phyloP scores from a whole-genome alignment of 495 filamentous ascomycete genomes.

The Penicillium silybi region DNA sequence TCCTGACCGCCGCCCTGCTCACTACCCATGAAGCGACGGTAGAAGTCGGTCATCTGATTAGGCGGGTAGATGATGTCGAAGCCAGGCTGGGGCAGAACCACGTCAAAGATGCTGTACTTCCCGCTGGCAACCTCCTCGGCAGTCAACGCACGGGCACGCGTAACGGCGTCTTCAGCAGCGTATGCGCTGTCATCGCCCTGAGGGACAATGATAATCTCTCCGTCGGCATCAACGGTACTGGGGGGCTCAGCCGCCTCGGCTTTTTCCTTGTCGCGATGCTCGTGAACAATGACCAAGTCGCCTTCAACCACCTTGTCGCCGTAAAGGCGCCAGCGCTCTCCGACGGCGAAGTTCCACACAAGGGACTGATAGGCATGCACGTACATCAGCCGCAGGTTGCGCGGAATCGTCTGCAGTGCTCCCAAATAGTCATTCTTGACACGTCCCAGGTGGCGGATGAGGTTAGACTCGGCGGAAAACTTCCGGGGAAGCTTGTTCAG shows the following conservation, averaged over 20 bases:
- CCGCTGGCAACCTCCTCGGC: slow-evolving; percentile 75
- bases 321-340: slow-evolving; percentile 70
- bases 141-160: slow-evolving; percentile 70
- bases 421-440: slow-evolving; percentile 64
- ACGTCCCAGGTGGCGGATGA: slow-evolving; percentile 69
- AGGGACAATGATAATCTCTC: slow-evolving; percentile 62
- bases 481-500: slow-evolving; percentile 68
- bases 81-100: slow-evolving; percentile 92
- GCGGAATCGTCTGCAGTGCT: slow-evolving; percentile 69
- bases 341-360: slow-evolving; percentile 84
- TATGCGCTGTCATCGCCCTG: slow-evolving; percentile 52
- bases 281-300: slow-evolving; percentile 73
- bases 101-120: slow-evolving; percentile 76
- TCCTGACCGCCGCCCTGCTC: slow-evolving; percentile 71
- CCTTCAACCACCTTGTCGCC: slow-evolving; percentile 72
- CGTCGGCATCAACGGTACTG: slow-evolving; percentile 58
- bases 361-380: slow-evolving; percentile 93
- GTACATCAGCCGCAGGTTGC: slow-evolving; percentile 86
- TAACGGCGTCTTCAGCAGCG: slow-evolving; percentile 56
- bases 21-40: slow-evolving; percentile 76
- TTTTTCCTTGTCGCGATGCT: slow-evolving; percentile 44
- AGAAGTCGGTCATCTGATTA: slow-evolving; percentile 78
- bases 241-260: not conserved
- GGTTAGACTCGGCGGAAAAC: slow-evolving; percentile 70
- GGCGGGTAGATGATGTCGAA: slow-evolving; percentile 83